These are phyloP conservation scores for Colletotrichum theobromicola DNA, from an alignment of 2,329 filamentous ascomycete species.

Conservation along the genomic window DNA sequence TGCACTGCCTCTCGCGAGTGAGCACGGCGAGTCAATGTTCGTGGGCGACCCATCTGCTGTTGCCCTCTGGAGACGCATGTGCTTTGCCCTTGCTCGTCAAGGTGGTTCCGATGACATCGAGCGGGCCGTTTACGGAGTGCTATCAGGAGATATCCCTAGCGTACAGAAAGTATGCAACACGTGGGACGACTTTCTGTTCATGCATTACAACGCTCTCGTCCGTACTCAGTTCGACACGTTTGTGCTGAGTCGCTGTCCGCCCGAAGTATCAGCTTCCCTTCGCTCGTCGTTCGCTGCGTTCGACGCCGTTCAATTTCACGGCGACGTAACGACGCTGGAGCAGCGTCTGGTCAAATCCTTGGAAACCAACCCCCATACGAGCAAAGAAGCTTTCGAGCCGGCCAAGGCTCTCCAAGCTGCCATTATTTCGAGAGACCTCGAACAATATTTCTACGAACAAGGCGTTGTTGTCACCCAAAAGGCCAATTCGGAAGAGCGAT, in stretches of 20 bases:
- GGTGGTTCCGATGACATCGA: slow-evolving; percentile 79
- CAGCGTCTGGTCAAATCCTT: slow-evolving; percentile 66
- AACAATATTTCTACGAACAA: slow-evolving; percentile 63
- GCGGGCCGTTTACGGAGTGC: slow-evolving; percentile 85
- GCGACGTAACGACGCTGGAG: slow-evolving; percentile 57
- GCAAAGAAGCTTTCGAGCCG: slow-evolving; percentile 65
- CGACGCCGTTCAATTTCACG: slow-evolving; percentile 68
- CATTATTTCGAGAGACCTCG: slow-evolving; percentile 69
- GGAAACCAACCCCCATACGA: slow-evolving; percentile 60
- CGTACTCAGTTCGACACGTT: slow-evolving; percentile 81
- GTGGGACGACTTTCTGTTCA: slow-evolving; percentile 89
- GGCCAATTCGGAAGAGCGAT: slow-evolving; percentile 40
- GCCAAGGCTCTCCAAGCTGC: slow-evolving; percentile 80
- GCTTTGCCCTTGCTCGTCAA: slow-evolving; percentile 72
- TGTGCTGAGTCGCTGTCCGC: slow-evolving; percentile 59
- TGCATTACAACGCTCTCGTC: slow-evolving; percentile 85
- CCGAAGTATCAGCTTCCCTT: slow-evolving; percentile 57
- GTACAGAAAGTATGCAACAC: slow-evolving; percentile 77
- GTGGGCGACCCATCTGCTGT: slow-evolving; percentile 51
- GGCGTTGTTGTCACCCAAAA: slow-evolving; percentile 55
- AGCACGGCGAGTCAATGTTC: slow-evolving; percentile 41
- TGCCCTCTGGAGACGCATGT: slow-evolving; percentile 79
- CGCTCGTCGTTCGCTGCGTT: slow-evolving; percentile 66
- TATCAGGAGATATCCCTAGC: slow-evolving; percentile 83
- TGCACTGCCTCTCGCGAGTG: slow-evolving; percentile 65